phyloP scores from a whole-genome alignment of 345 rosid genomes.

The Physaria fendleri region DNA sequence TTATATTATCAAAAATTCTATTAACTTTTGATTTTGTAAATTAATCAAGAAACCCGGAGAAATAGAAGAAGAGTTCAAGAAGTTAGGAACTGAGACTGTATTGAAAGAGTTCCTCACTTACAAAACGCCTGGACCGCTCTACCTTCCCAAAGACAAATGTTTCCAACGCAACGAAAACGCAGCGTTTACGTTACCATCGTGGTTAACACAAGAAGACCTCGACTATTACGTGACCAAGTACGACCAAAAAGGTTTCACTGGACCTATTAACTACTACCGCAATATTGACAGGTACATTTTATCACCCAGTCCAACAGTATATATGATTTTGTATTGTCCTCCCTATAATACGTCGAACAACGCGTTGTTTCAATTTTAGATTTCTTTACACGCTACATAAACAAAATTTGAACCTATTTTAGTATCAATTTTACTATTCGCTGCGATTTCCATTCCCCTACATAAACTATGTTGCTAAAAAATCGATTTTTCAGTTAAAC shows the following conservation, averaged over 20 bases:
- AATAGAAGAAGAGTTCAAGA: conserved; percentile 52
- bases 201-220: conserved; percentile 60
- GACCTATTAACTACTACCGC: conserved; percentile 75
- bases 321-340: too few species aligned
- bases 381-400: too few species aligned
- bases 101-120: conserved; percentile 43
- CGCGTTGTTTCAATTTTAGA: too few species aligned
- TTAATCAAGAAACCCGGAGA: conserved; percentile 51
- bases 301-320: neutral
- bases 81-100: conserved; percentile 39
- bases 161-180: conserved; percentile 31
- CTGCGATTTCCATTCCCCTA: too few species aligned
- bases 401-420: too few species aligned
- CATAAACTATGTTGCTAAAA: too few species aligned
- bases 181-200: conserved; percentile 44
- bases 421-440: too few species aligned
- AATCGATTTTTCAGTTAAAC: too few species aligned
- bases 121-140: conserved; percentile 45
- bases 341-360: too few species aligned
- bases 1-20: too few species aligned
- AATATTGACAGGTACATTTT: conserved; percentile 45
- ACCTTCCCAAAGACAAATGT: conserved; percentile 42
- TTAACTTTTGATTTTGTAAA: too few species aligned
- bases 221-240: conserved; percentile 44
- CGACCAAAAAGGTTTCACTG: conserved; percentile 64